These are phyloP conservation scores for Yarrowia sp. DNA, from an alignment of 805 yeast genomes.

Conservation along the genomic window DNA sequence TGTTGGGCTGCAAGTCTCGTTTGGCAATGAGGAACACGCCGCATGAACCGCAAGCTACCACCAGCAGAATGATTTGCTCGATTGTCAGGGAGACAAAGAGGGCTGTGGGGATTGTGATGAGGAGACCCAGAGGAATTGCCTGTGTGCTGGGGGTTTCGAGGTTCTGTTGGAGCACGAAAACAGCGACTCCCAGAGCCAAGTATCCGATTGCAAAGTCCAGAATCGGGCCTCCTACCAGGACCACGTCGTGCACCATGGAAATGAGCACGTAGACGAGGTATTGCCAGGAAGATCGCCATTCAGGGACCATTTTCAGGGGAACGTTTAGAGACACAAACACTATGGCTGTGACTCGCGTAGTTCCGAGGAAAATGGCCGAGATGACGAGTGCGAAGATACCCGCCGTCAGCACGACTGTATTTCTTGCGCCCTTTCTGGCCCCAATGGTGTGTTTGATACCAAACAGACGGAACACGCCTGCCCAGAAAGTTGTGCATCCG, in stretches of 20 bases:
- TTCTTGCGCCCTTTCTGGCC: slow-evolving; percentile 20
- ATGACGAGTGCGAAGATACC: slow-evolving; percentile 43
- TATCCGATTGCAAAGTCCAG: slow-evolving; percentile 41
- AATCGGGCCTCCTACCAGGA: slow-evolving; percentile 6
- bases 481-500: slow-evolving; percentile 44
- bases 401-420: slow-evolving; percentile 41
- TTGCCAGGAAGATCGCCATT: slow-evolving; percentile 36
- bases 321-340: slow-evolving; percentile 43
- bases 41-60: slow-evolving; percentile 47
- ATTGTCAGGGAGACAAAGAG: slow-evolving; percentile 38
- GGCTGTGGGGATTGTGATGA: slow-evolving; percentile 41
- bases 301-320: slow-evolving; percentile 38
- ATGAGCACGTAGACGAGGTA: slow-evolving; percentile 39
- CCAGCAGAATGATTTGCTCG: slow-evolving; percentile 41
- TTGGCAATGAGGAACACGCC: slow-evolving; percentile 48
- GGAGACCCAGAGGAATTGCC: slow-evolving; percentile 30
- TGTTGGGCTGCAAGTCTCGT: slow-evolving; percentile 45
- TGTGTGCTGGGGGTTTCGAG: slow-evolving; percentile 20
- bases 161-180: slow-evolving; percentile 38
- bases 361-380: slow-evolving; percentile 44
- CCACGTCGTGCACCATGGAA: slow-evolving; percentile 41
- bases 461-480: slow-evolving; percentile 42
- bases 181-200: slow-evolving; percentile 40
- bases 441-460: slow-evolving; percentile 39
- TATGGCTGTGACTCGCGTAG: slow-evolving; percentile 43